Conservation (phyloP, 2,329 filamentous ascomycete species). For the Rosellinia necatrix region DNA sequence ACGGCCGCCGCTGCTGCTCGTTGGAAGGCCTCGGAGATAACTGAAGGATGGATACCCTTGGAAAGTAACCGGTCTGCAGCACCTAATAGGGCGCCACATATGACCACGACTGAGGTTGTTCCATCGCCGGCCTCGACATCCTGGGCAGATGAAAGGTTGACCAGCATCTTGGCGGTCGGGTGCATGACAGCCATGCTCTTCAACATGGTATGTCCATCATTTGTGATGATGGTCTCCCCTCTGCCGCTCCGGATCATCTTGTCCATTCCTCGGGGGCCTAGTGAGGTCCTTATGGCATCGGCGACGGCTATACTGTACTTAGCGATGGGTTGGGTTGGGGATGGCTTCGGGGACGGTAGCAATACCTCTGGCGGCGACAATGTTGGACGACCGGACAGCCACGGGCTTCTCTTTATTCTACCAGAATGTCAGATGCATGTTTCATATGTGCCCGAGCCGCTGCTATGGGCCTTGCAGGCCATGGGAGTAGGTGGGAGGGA, state of each 20-base stretch:
- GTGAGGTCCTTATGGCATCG: conserved; percentile 94
- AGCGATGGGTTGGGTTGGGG: conserved; percentile 36
- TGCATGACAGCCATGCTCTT: conserved; percentile 99
- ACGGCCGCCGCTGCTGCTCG: conserved; percentile 89
- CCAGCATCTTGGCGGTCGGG: conserved; percentile 98
- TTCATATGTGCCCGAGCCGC: too few species aligned
- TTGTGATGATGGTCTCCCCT: conserved; percentile 98
- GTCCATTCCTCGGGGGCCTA: conserved; percentile 97
- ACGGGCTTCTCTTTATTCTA: conserved; percentile 97
- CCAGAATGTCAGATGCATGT: conserved; percentile 26
- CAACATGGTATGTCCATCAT: conserved; percentile 99
- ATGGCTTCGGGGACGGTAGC: conserved; percentile 47
- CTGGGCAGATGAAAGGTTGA: conserved; percentile 94
- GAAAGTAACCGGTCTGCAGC: conserved; percentile 87
- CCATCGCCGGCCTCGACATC: conserved; percentile 98
- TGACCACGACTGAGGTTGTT: conserved; percentile 97
- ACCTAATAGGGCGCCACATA: conserved; percentile 91
- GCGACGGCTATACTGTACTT: conserved; percentile 71
- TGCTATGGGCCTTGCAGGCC: too few species aligned
- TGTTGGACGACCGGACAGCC: conserved; percentile 94
- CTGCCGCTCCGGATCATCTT: conserved; percentile 99
- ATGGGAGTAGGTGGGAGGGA: conserved; percentile 1
- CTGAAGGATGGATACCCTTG: conserved; percentile 96
- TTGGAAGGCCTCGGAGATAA: conserved; percentile 98
- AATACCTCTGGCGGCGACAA: conserved; percentile 86